Conservation (phyloP, 345 rosid genomes). For the Combretum micranthum region DNA sequence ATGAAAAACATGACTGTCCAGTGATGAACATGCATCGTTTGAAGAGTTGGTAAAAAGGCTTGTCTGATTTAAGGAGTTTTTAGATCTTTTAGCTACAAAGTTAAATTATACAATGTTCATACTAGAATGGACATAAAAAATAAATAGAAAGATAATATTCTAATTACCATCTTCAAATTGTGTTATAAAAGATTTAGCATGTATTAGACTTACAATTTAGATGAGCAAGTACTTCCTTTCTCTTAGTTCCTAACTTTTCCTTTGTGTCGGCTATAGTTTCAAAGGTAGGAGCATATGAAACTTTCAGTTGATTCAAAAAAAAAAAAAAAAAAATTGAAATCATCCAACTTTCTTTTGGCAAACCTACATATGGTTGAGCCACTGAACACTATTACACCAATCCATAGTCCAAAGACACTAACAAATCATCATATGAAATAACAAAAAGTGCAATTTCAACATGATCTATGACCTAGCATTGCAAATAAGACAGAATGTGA, state of each 20-base stretch:
- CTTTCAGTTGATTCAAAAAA: constrained; percentile 62
- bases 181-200: too few species aligned
- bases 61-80: constrained; percentile 16
- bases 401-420: too few species aligned
- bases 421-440: too few species aligned
- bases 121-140: neutral
- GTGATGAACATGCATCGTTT: constrained; percentile 17
- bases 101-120: neutral
- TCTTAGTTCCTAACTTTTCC: constrained; percentile 73
- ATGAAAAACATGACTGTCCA: constrained; percentile 5
- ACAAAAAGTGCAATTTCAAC: neutral
- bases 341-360: constrained; percentile 89
- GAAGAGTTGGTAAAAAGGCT: constrained; percentile 14
- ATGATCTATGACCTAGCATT: constrained; percentile 55
- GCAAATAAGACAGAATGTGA: constrained; percentile 55
- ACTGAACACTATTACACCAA: too few species aligned
- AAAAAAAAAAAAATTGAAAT: constrained; percentile 61
- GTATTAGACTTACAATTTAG: constrained; percentile 52
- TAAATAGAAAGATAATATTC: too few species aligned
- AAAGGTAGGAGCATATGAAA: constrained; percentile 73
- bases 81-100: constrained; percentile 43
- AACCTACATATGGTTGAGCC: constrained; percentile 30
- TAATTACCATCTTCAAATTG: too few species aligned
- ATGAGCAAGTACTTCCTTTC: constrained; percentile 63
- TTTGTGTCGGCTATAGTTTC: constrained; percentile 64